Base-by-base conservation (phyloP, 2,329 filamentous ascomycete species). In the Exophiala sp. region DNA sequence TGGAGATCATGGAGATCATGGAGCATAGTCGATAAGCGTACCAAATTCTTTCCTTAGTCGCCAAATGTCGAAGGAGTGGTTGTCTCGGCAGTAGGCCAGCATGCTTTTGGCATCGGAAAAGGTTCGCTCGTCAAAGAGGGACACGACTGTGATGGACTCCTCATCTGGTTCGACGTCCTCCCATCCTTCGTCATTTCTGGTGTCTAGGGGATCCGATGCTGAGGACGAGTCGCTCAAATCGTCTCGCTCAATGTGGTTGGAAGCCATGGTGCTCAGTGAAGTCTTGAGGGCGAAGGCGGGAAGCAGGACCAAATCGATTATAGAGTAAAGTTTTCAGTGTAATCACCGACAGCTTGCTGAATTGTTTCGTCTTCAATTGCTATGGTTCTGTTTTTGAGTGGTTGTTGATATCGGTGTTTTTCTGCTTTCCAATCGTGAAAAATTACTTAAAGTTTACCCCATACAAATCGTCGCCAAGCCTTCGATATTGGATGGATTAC, bases 41-140 rank as follows among this genome's bases (percentile, higher is more conserved):
- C 75, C 73, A 54, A 75, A 65, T 34, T 73, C 65, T 58, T 82
- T 80, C 53, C 83, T 76, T 33, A 82, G 73, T 49, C 76, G 79
- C 49, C 84, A 66, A 55, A 91, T 81, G 69, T 91, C 86, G 63
- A 91, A 87, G 24, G 72, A 71, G 65, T 85, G 76, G 62, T 81
- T 82, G 46, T 84, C 77, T 65, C 81, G 86, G 78, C 84, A 87
- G 66, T 89, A 77, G 34, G 77, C 72, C 42, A 91, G 74, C 86
- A 91, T 89, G 16, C 79, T 75, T 24, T 71, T 68, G 34, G 84
- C 79, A 65, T 85, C 81, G 6, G 81, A 71, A 65, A 89, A 91
- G 35, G 82, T 80, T 56, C 79, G 74, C 52, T 84, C 79, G 62
- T 86, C 85, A 58, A 91, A 80, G 33, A 91, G 75, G 16, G 86